A percentile compares a stretch with the other conserved stretches of the same genome.
Conservation (phyloP, 2,329 filamentous ascomycete species). For the Aspergillus niger region DNA sequence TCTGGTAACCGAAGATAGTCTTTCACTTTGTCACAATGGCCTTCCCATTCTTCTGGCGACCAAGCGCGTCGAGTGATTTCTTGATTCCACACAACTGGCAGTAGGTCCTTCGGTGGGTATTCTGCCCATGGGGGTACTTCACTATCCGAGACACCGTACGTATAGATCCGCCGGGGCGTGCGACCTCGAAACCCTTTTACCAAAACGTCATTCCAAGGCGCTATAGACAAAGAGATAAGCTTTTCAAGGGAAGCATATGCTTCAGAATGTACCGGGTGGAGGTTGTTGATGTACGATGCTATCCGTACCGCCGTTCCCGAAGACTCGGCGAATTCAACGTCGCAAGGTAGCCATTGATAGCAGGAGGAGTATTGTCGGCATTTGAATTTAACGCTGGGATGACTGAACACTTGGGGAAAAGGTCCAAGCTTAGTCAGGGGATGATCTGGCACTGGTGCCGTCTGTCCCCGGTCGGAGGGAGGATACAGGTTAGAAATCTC, state of each 20-base stretch:
- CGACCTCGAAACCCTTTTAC: not conserved
- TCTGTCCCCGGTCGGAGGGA: not conserved
- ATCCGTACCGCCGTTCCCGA: slow-evolving; percentile 4
- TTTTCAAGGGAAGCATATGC: not conserved
- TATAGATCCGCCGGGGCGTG: not conserved
- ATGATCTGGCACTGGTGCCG: not conserved
- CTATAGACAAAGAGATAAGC: not conserved
- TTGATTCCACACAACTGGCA: not conserved
- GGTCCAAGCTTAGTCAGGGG: not conserved
- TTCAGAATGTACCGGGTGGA: not conserved
- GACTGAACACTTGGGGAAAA: not conserved
- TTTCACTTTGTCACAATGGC: not conserved
- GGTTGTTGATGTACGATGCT: not conserved
- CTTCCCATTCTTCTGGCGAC: not conserved
- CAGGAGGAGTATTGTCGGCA: not conserved
- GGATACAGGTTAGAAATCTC: not conserved
- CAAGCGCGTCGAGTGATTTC: not conserved
- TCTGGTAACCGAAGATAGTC: not conserved
- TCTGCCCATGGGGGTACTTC: not conserved
- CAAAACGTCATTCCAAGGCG: not conserved
- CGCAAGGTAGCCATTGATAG: slow-evolving; percentile 3
- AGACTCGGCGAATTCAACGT: not conserved
- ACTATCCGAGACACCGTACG: not conserved
- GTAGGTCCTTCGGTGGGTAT: not conserved
- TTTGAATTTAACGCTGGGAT: not conserved